These are phyloP conservation scores for Sclerotinia spermophila DNA, from an alignment of 2,329 filamentous ascomycete genomes.

Conservation along the genomic window DNA sequence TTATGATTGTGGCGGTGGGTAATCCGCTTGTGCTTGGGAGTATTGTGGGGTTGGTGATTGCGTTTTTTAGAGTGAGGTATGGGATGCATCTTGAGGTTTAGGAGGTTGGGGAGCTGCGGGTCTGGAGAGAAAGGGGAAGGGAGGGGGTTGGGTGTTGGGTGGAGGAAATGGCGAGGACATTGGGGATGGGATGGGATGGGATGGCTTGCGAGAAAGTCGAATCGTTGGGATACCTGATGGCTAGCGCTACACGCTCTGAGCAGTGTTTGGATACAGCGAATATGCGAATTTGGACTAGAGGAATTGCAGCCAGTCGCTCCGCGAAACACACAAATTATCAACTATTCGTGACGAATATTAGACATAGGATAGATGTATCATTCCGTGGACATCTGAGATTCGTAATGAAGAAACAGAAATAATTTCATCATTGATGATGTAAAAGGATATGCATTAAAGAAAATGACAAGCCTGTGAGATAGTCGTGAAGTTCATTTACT, in stretches of 20 bases:
- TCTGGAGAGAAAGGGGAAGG: too few relatives aligned
- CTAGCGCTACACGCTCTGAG: not conserved
- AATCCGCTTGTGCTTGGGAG: not conserved
- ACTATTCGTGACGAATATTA: not conserved
- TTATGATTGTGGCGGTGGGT: not conserved
- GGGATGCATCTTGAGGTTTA: not conserved
- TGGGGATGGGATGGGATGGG: not conserved
- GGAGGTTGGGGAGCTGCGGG: not conserved
- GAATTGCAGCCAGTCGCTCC: not conserved
- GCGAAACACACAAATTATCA: not conserved
- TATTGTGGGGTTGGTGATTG: not conserved
- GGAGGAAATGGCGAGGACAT: not conserved
- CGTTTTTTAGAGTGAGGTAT: not conserved
- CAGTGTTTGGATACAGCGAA: fast-evolving
- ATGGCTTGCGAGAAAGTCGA: not conserved
- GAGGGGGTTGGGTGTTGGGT: not conserved
- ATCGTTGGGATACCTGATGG: not conserved
- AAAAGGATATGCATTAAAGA: not conserved
- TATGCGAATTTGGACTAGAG: not conserved
- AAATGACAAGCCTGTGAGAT: not conserved
- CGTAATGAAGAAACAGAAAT: not conserved
- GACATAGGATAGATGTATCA: fast-evolving
- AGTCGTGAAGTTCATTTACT: not conserved
- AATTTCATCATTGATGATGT: not conserved
- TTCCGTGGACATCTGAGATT: not conserved